Evolutionary conservation across 163 green algal genomes (phyloP), one percentile per base, ranked within the genome.

Genomic region (Chlamydomonas reinhardtii): DNA sequence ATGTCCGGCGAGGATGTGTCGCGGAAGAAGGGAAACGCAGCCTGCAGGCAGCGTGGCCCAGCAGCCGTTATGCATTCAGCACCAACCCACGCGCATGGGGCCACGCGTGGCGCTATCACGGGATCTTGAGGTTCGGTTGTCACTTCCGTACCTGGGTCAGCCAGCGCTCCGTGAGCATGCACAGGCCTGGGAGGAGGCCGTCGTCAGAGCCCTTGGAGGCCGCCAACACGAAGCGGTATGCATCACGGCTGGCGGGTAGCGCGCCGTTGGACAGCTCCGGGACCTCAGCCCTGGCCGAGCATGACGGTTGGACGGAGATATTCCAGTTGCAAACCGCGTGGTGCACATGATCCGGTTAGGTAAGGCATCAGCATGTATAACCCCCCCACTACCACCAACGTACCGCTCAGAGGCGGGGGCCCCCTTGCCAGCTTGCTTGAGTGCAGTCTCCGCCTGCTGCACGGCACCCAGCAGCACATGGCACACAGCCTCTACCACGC

Each of bases 171-270:
- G 89, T 86, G 31, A 88, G 84, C 31, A 87, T 48, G 82, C 89
- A 92, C 59, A 92, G 73, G 29, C 89, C 89, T 0, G 89, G 82
- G 54, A 92, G 85, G 59, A 91, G 73, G 19, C 89, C 89, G 29
- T 87, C 82, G 72, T 82, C 70, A 0, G 61, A 73, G 6, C 61
- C 82, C 12, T 25, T 25, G 19, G 82, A 81, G 20, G 20, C 22
- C 8, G 61, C 61, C 24, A 82, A 54, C 54, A 91, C 88, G 37
- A 86, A 91, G 54, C 27, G 68, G 65, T 85, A 82, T 9, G 88
- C 83, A n/a, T 84, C 72, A 43, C 72, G 61, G 72, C 66, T 69
- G 16, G 61, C n/a, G 12, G 82, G 82, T 37, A 87, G 72, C 24
- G 70, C 71, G n/a, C 71, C 70, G 29, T 22, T 37, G 15, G 56